Percentiles rank a stretch among this genome's conserved stretches.
Conservation (phyloP, 176 grass and related monocot species). For the Musa troglodytarum region DNA sequence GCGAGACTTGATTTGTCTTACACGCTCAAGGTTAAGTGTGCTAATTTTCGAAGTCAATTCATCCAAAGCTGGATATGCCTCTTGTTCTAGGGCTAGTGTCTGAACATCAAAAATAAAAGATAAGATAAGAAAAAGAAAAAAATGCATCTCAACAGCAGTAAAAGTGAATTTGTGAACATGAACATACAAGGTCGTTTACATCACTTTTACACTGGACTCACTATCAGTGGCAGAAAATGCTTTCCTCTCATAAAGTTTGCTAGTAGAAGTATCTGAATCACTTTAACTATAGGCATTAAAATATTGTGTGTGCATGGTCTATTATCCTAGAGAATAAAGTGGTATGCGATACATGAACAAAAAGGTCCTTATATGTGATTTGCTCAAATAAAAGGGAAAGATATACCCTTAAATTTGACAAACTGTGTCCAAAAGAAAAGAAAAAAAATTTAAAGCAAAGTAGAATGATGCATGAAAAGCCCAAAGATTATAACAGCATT, state of each 20-base stretch:
- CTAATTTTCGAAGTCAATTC: conserved; percentile 97
- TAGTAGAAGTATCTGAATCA: neutral
- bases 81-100: conserved; percentile 77
- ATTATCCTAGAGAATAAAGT: no score
- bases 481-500: no score
- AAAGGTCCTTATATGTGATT: no score
- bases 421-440: no score
- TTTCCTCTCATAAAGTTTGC: neutral
- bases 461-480: no score
- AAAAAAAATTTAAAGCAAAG: no score
- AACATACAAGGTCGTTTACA: neutral
- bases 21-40: conserved; percentile 83
- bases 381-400: no score
- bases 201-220: neutral
- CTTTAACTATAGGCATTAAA: neutral
- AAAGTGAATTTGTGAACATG: neutral
- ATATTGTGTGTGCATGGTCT: no score
- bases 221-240: neutral
- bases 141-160: neutral
- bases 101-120: neutral
- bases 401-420: no score
- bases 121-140: conserved; percentile 8
- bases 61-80: conserved; percentile 93
- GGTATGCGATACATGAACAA: no score
- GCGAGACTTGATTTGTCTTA: conserved; percentile 92